A percentile compares a stretch with the other conserved stretches of the same genome.
Evolutionary conservation across 164 flowering plant genomes (phyloP).

Genomic region (Buxus sempervirens): DNA sequence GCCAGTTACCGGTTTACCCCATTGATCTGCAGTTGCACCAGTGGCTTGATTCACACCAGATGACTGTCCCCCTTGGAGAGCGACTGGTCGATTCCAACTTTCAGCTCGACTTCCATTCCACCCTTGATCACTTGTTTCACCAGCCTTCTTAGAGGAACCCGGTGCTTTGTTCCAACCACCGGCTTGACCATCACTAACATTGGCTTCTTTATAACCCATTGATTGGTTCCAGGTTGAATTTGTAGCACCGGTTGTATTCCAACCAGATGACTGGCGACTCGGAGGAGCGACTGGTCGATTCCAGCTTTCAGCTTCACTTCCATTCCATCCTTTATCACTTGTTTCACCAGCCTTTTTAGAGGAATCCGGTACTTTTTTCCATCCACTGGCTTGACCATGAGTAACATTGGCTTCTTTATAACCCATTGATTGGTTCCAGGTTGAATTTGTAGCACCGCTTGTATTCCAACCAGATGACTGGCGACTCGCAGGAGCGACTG

Average conservation of each 20-base stretch:
- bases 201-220: constrained; percentile 8
- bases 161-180: constrained; percentile 20
- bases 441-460: not conserved
- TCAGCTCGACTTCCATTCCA: not conserved
- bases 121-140: constrained; percentile 2
- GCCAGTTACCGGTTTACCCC: constrained; percentile 20
- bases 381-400: constrained; percentile 10
- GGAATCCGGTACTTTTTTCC: constrained; percentile 16
- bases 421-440: not conserved
- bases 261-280: not conserved
- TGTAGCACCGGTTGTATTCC: not conserved
- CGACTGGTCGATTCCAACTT: not conserved
- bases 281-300: not conserved
- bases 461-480: not conserved
- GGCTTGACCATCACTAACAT: constrained; percentile 1
- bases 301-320: not conserved
- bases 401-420: constrained; percentile 11
- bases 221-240: not conserved
- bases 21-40: constrained; percentile 8
- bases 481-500: not conserved
- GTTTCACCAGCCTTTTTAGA: constrained; percentile 10
- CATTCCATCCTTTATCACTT: not conserved
- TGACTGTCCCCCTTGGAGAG: not conserved
- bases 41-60: constrained; percentile 10
- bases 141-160: constrained; percentile 9